Conservation (phyloP, 2,329 filamentous ascomycete genomes). For the Geosmithia morbida region DNA sequence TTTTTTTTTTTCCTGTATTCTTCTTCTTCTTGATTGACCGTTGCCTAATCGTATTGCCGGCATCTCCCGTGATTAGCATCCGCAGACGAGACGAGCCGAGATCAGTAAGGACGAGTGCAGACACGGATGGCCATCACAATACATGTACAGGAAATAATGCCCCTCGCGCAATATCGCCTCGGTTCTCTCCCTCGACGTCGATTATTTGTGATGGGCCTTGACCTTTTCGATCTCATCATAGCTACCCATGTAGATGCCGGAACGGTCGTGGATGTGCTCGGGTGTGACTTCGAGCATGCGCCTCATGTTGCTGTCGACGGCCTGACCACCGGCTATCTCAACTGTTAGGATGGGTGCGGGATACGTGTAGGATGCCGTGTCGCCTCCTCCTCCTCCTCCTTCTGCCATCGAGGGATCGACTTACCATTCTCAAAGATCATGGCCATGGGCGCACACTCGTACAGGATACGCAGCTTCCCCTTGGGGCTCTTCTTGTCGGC, state of each 20-base stretch:
- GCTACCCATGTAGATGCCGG: slow-evolving; percentile 92
- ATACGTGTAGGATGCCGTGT: no score
- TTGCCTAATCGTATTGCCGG: not conserved
- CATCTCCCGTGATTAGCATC: not conserved
- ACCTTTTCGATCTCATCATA: slow-evolving; percentile 94
- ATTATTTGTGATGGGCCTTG: slow-evolving; percentile 55
- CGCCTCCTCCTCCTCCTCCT: no score
- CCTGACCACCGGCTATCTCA: slow-evolving; percentile 67
- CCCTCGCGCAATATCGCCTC: no score
- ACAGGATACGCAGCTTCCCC: slow-evolving; percentile 92
- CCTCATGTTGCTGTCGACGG: slow-evolving; percentile 79
- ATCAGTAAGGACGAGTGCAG: no score
- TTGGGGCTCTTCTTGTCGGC: slow-evolving; percentile 97
- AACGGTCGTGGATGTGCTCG: slow-evolving; percentile 86
- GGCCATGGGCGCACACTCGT: slow-evolving; percentile 98
- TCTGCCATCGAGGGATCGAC: no score
- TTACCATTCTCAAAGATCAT: slow-evolving; percentile 95
- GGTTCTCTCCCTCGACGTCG: no score
- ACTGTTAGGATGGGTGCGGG: slow-evolving; percentile 10
- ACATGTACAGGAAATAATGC: not conserved
- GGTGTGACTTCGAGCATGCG: slow-evolving; percentile 83
- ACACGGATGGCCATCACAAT: no score
- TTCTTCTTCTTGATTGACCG: no score
- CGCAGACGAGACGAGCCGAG: no score
- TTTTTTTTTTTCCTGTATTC: no score